Conservation (phyloP, 441 rosid genomes). For the Gossypium davidsonii region DNA sequence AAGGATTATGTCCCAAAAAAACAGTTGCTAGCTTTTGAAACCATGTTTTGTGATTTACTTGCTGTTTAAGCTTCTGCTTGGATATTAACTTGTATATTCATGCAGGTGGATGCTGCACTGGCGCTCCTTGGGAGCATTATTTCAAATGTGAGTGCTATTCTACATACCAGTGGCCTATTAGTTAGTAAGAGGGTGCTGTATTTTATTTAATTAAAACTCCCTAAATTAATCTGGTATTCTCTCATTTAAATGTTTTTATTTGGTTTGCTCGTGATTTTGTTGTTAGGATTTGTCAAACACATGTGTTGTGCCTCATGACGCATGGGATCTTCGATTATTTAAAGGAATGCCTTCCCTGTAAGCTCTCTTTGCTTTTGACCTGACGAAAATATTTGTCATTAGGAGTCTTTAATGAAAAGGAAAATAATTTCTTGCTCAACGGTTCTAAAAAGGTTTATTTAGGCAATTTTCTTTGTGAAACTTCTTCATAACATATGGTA, state of each 20-base stretch:
- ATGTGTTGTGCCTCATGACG: slow-evolving; percentile 70
- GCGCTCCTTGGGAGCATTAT: slow-evolving; percentile 69
- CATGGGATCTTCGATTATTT: slow-evolving; percentile 83
- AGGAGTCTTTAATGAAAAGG: neutral
- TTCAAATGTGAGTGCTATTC: slow-evolving; percentile 48
- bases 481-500: neutral
- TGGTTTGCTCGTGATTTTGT: slow-evolving; percentile 13
- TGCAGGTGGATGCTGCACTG: slow-evolving; percentile 86
- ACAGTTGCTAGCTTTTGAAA: neutral
- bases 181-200: neutral
- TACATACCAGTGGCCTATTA: slow-evolving; percentile 5
- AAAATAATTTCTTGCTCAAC: neutral
- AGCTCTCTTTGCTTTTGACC: slow-evolving; percentile 28
- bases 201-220: neutral
- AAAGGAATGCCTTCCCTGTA: slow-evolving; percentile 70
- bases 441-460: neutral
- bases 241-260: neutral
- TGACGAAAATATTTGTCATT: neutral
- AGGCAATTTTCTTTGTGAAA: neutral
- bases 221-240: neutral
- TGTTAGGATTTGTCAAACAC: slow-evolving; percentile 50
- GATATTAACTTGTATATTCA: slow-evolving; percentile 17
- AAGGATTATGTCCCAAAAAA: neutral
- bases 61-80: slow-evolving; percentile 8
- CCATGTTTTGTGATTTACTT: neutral